These are phyloP conservation scores for Tolypocladium amazonense DNA, from an alignment of 2,329 filamentous ascomycete genomes.

Conservation along the genomic window DNA sequence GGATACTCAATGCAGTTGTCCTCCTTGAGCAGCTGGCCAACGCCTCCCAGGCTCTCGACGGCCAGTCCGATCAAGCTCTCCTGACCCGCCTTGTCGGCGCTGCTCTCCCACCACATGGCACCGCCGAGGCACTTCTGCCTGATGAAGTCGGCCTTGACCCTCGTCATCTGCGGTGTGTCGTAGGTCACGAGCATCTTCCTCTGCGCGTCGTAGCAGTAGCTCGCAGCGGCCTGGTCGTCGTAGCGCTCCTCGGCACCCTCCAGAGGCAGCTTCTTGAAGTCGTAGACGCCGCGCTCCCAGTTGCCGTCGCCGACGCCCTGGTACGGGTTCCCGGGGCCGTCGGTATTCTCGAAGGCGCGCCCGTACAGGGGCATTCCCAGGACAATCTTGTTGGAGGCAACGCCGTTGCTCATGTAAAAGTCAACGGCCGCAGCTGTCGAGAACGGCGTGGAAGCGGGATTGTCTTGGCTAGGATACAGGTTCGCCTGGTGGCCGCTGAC, in stretches of 20 bases:
- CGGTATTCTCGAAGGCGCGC: conserved; percentile 69
- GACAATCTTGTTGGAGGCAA: conserved; percentile 64
- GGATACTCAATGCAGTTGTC: conserved; percentile 55
- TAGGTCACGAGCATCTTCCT: conserved; percentile 66
- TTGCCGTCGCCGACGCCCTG: conserved; percentile 65
- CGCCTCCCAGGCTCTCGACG: conserved; percentile 47
- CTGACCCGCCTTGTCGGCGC: conserved; percentile 56
- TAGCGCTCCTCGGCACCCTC: conserved; percentile 51
- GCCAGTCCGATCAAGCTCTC: conserved; percentile 60
- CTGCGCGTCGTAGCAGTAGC: conserved; percentile 62
- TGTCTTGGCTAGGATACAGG: conserved; percentile 47
- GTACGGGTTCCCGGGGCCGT: conserved; percentile 60
- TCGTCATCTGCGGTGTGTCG: conserved; percentile 58
- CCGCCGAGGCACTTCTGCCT: conserved; percentile 60
- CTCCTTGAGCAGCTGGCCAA: conserved; percentile 34
- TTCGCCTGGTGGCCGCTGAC: conserved; percentile 72
- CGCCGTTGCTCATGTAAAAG: conserved; percentile 55
- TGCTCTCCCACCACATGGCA: conserved; percentile 97
- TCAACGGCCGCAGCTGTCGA: conserved; percentile 60
- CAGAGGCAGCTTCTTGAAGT: conserved; percentile 77
- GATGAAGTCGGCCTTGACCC: conserved; percentile 63
- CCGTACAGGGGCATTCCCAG: conserved; percentile 91
- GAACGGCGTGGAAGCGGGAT: conserved; percentile 64
- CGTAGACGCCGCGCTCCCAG: conserved; percentile 79
- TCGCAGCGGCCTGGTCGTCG: conserved; percentile 56